Percentiles rank a stretch among this genome's conserved stretches.
Evolutionary conservation across 164 flowering plant genomes (phyloP).

Genomic region (Houttuynia cordata): DNA sequence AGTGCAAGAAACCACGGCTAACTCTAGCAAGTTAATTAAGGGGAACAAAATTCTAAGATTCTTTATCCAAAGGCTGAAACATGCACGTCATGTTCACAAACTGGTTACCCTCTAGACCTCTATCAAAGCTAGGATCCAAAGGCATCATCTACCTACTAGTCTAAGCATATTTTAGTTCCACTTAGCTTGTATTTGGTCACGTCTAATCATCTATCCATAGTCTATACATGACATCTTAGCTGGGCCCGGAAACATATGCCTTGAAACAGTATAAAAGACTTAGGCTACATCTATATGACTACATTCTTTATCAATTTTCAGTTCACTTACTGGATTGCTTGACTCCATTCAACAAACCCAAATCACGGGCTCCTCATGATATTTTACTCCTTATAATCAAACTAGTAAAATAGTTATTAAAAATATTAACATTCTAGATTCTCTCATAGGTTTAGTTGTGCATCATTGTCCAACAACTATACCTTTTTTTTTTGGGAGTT

Average conservation of each 20-base stretch:
- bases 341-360: constrained; percentile 20
- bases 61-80: background rate
- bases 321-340: constrained; percentile 28
- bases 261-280: background rate
- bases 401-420: constrained; percentile 5
- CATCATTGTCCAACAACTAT: constrained; percentile 11
- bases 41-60: background rate
- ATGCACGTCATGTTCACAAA: background rate
- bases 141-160: background rate
- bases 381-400: constrained; percentile 6
- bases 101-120: background rate
- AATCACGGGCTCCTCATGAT: constrained; percentile 24
- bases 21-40: background rate
- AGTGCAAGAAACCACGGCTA: background rate
- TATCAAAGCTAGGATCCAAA: background rate
- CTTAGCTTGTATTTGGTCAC: constrained; percentile 16
- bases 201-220: constrained; percentile 30
- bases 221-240: constrained; percentile 15
- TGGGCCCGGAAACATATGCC: background rate
- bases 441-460: constrained; percentile 27
- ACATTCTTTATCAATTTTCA: background rate
- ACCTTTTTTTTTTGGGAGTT: constrained; percentile 1
- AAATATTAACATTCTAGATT: constrained; percentile 29
- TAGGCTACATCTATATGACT: constrained; percentile 14
- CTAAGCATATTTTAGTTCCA: background rate